Percentiles rank a stretch among this genome's conserved stretches.
Conservation (phyloP, 129 eudicot species). For the Logfia minima region DNA sequence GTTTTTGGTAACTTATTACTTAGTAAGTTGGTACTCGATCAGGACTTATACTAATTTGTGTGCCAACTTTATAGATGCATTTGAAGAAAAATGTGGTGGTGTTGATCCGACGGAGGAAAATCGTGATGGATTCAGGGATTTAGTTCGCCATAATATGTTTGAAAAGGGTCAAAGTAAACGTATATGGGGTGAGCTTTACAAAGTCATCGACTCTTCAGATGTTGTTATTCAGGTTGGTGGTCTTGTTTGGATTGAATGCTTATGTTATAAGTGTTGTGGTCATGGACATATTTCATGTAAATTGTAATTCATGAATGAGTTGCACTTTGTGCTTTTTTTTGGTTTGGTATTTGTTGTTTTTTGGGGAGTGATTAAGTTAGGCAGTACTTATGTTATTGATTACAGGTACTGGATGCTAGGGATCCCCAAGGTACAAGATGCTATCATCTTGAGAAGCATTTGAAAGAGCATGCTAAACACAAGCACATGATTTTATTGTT, state of each 20-base stretch:
- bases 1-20: not conserved
- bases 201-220: constrained; percentile 96
- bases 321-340: not conserved
- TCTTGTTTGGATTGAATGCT: not conserved
- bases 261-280: not conserved
- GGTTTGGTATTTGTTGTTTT: not conserved
- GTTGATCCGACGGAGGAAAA: constrained; percentile 46
- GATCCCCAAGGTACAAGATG: constrained; percentile 98
- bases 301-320: not conserved
- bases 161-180: constrained; percentile 99
- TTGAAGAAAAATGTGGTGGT: constrained; percentile 75
- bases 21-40: not conserved
- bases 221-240: constrained; percentile 86
- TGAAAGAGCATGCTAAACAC: constrained; percentile 85
- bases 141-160: constrained; percentile 91
- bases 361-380: not conserved
- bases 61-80: constrained; percentile 59
- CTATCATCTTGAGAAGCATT: constrained; percentile 89
- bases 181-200: constrained; percentile 99
- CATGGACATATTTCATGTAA: not conserved
- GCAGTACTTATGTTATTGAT: not conserved
- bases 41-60: not conserved
- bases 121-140: constrained; percentile 91
- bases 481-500: constrained; percentile 83
- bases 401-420: constrained; percentile 94